Evolutionary conservation across 2,329 filamentous ascomycete species (phyloP).

Genomic region (Phyllosticta citrichinensis): DNA sequence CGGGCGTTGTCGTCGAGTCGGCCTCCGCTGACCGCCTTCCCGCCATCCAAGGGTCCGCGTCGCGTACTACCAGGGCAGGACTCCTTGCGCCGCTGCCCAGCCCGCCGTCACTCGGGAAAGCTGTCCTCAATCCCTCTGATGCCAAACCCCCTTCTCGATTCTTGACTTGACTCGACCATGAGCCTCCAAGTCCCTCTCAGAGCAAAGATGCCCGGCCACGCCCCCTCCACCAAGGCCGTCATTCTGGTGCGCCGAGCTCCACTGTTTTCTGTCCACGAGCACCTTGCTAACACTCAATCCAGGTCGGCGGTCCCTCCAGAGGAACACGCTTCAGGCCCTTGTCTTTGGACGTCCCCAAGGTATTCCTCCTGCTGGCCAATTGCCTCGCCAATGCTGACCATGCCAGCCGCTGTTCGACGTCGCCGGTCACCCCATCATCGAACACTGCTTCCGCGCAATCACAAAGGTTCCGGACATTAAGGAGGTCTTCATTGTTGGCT

Average conservation of each 20-base stretch:
- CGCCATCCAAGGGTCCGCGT: neutral
- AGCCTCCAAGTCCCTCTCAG: conserved; percentile 11
- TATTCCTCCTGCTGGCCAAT: conserved; percentile 25
- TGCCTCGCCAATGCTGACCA: conserved; percentile 16
- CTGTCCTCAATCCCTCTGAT: conserved; percentile 7
- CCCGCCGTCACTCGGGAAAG: conserved; percentile 1
- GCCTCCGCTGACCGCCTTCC: neutral
- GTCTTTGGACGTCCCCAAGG: conserved; percentile 92
- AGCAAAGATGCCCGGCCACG: conserved; percentile 13
- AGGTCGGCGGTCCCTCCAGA: conserved; percentile 93
- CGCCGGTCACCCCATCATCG: conserved; percentile 95
- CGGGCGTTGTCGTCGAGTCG: neutral
- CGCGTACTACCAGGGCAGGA: neutral
- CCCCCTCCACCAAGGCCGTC: conserved; percentile 71
- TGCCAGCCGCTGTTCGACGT: conserved; percentile 89
- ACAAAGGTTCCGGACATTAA: conserved; percentile 85
- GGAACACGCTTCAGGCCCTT: conserved; percentile 92
- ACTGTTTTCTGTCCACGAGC: neutral
- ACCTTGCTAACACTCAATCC: conserved; percentile 18
- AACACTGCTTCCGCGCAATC: conserved; percentile 89
- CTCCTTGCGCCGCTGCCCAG: conserved; percentile 11
- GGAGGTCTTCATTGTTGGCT: conserved; percentile 95
- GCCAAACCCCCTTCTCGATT: neutral
- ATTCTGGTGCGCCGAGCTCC: conserved; percentile 60
- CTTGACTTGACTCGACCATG: neutral